Conservation (phyloP, 1,284 basidiomycete genomes). For the Rhodotorula sp. region DNA sequence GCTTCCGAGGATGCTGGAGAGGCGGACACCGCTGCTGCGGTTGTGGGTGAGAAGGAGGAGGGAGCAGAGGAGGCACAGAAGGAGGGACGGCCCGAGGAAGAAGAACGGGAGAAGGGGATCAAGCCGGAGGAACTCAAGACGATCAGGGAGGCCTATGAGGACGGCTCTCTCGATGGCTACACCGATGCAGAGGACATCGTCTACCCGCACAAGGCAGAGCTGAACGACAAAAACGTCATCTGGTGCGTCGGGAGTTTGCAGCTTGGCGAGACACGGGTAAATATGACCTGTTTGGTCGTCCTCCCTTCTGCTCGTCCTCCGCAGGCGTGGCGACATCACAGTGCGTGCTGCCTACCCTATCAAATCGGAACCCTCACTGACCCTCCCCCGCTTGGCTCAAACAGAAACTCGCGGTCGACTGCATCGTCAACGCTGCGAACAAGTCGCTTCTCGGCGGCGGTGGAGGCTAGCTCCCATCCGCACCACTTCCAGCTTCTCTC, state of each 20-base stretch:
- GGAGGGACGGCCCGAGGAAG: background rate
- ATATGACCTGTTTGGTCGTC: background rate
- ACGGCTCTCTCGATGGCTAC: slow-evolving; percentile 1
- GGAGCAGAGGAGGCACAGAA: too few relatives aligned
- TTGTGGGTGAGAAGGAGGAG: too few relatives aligned
- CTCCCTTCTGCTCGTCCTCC: background rate
- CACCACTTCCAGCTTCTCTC: background rate
- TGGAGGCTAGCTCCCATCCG: slow-evolving; percentile 57
- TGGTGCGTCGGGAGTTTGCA: slow-evolving; percentile 27
- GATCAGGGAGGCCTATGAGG: slow-evolving; percentile 15
- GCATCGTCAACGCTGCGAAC: slow-evolving; percentile 73
- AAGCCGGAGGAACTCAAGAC: background rate
- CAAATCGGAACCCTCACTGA: background rate
- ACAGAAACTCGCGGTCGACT: slow-evolving; percentile 62
- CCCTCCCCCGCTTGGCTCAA: background rate
- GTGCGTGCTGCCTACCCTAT: background rate
- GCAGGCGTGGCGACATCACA: slow-evolving; percentile 75
- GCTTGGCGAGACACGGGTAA: too few relatives aligned
- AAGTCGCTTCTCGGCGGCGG: slow-evolving; percentile 62
- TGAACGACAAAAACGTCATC: slow-evolving; percentile 38
- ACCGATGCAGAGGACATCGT: background rate
- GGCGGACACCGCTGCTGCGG: too few relatives aligned
- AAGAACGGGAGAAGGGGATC: background rate
- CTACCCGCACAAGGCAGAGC: slow-evolving; percentile 8
- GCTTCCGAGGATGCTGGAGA: background rate